phyloP scores from a whole-genome alignment of 805 yeast species.

The Saturnispora zaruensis region DNA sequence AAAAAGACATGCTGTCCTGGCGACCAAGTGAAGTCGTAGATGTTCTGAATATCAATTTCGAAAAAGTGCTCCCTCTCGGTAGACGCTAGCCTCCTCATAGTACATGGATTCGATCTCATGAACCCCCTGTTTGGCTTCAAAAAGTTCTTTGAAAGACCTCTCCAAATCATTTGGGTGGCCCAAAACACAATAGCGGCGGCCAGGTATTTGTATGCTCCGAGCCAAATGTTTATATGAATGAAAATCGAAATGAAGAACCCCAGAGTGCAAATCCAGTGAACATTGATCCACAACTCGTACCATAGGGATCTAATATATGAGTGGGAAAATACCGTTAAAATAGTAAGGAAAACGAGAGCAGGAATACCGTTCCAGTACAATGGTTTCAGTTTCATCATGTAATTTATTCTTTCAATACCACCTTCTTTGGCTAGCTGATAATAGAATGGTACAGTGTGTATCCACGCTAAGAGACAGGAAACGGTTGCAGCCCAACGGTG shows the following conservation, averaged over 20 bases:
- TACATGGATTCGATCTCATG: conserved; percentile 21
- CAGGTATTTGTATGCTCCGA: conserved; percentile 36
- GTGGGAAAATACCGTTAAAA: conserved; percentile 37
- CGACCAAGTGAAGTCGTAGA: conserved; percentile 35
- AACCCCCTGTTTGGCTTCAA: conserved; percentile 36
- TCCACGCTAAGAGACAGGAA: conserved; percentile 35
- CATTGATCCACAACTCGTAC: conserved; percentile 43
- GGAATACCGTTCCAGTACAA: conserved; percentile 37
- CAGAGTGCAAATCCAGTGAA: conserved; percentile 46
- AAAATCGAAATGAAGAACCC: conserved; percentile 40
- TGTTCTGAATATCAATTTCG: conserved; percentile 28
- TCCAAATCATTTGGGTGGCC: conserved; percentile 39
- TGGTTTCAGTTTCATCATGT: conserved; percentile 19
- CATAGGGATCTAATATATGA: conserved; percentile 31
- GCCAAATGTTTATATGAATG: conserved; percentile 33
- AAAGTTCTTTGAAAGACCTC: conserved; percentile 38
- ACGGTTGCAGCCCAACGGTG: conserved; percentile 42
- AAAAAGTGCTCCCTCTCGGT: conserved; percentile 31
- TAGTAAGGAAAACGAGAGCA: conserved; percentile 36
- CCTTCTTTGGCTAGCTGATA: conserved; percentile 40
- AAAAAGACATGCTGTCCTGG: conserved; percentile 51
- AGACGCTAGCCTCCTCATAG: conserved; percentile 24
- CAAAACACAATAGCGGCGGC: conserved; percentile 46
- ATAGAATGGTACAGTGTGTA: conserved; percentile 45
- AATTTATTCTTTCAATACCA: conserved; percentile 29